phyloP scores from a whole-genome alignment of 208 protist genomes.

The Crithidia fasciculata region DNA sequence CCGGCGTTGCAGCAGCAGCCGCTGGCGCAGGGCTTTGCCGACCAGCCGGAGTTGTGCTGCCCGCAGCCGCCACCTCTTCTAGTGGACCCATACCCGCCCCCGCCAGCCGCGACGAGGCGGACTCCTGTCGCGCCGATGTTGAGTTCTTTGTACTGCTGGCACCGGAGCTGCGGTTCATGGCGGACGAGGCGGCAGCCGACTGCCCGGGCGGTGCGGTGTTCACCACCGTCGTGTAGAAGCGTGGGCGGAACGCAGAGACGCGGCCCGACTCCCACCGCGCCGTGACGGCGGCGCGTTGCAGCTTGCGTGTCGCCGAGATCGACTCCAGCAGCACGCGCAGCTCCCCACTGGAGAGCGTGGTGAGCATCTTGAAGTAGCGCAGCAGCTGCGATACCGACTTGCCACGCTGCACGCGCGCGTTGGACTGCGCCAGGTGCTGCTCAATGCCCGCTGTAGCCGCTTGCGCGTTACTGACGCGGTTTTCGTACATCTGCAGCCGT shows the following conservation, averaged over 20 bases:
- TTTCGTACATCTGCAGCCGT: conserved; percentile 79
- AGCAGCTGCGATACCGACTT: conserved; percentile 77
- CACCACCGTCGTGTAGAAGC: conserved; percentile 60
- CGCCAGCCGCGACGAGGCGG: conserved; percentile 10
- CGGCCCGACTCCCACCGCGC: conserved; percentile 56
- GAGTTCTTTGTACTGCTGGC: not conserved
- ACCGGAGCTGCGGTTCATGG: conserved; percentile 8
- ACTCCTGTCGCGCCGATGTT: not conserved
- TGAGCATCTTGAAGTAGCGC: conserved; percentile 79
- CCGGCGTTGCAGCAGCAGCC: not conserved
- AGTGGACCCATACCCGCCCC: not conserved
- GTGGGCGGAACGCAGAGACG: conserved; percentile 64
- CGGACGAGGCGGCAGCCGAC: not conserved
- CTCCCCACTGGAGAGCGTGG: conserved; percentile 43
- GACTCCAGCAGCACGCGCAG: conserved; percentile 56
- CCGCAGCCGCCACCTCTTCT: not conserved
- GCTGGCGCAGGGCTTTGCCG: not conserved
- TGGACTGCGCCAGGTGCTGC: conserved; percentile 84
- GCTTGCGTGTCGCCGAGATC: conserved; percentile 61
- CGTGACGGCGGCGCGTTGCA: conserved; percentile 66
- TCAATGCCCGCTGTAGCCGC: conserved; percentile 87
- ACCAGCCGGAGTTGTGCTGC: not conserved
- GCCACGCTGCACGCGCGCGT: conserved; percentile 79
- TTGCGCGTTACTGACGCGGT: conserved; percentile 82
- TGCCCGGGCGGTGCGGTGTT: conserved; percentile 11